Percentiles rank a stretch among this genome's conserved stretches.
Evolutionary conservation across 2,329 filamentous ascomycete species (phyloP).

Genomic region (Epichloe amarillans): DNA sequence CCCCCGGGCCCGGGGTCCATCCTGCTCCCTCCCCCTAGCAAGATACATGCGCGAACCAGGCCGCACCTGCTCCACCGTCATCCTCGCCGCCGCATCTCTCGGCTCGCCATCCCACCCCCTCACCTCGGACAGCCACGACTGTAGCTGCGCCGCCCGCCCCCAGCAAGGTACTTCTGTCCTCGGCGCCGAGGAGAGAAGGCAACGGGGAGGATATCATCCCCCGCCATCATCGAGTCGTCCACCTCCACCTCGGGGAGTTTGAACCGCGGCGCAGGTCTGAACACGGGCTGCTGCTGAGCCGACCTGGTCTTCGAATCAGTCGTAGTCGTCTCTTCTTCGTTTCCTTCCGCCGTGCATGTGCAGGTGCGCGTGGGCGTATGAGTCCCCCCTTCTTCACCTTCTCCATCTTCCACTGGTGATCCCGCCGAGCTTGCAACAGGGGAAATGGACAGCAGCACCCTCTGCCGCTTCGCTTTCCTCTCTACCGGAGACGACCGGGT

Average conservation of each 20-base stretch:
- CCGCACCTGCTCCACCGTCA: conserved; percentile 19
- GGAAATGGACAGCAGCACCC: conserved; percentile 10
- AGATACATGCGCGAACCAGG: conserved; percentile 23
- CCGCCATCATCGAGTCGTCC: conserved; percentile 6
- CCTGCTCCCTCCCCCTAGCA: conserved; percentile 9
- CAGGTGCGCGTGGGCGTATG: too few species aligned
- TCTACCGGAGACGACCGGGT: conserved; percentile 2
- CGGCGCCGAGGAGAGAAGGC: conserved; percentile 25
- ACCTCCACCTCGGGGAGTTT: conserved; percentile 18
- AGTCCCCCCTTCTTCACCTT: background rate
- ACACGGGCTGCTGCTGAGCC: conserved; percentile 22
- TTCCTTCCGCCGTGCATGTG: background rate
- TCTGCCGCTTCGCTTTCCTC: conserved; percentile 9
- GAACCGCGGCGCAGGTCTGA: conserved; percentile 26
- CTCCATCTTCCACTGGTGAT: background rate
- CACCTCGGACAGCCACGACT: conserved; percentile 28
- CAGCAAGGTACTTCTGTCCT: conserved; percentile 21
- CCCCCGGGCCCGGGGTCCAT: background rate
- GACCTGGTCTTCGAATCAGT: background rate
- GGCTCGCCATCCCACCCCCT: conserved; percentile 18
- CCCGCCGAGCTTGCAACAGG: conserved; percentile 8
- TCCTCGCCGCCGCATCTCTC: conserved; percentile 7
- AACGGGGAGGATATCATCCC: conserved; percentile 13
- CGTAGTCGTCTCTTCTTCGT: background rate
- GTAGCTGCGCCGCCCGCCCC: conserved; percentile 26